Percentiles rank a stretch among this genome's conserved stretches.
Conservation (phyloP, 2,329 filamentous ascomycete genomes). For the Scedosporium dehoogii region DNA sequence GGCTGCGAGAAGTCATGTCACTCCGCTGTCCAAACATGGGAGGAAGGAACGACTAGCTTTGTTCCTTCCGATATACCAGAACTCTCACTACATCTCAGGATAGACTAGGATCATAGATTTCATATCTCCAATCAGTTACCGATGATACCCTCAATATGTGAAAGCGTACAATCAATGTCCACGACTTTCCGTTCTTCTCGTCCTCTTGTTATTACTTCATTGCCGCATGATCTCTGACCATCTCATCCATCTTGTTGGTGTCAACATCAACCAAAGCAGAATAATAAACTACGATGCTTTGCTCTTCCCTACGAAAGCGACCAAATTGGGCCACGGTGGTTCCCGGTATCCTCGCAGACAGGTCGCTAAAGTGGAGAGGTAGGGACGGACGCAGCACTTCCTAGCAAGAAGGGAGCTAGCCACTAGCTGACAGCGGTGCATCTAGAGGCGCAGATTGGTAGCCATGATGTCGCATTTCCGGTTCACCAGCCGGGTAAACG, state of each 20-base stretch:
- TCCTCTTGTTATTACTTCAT: neutral
- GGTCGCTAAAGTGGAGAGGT: constrained; percentile 17
- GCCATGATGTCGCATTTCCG: constrained; percentile 35
- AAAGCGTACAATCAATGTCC: too few species aligned
- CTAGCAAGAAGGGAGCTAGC: constrained; percentile 8
- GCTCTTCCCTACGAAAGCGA: constrained; percentile 26
- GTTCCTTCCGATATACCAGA: neutral
- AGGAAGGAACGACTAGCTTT: neutral
- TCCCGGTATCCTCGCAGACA: constrained; percentile 14
- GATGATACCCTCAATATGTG: neutral
- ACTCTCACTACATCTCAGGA: neutral
- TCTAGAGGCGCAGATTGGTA: constrained; percentile 29
- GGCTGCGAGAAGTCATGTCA: neutral
- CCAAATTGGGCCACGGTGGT: constrained; percentile 24
- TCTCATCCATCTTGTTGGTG: neutral
- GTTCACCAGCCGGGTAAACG: constrained; percentile 12
- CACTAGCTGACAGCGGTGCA: constrained; percentile 2
- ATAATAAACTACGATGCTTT: constrained; percentile 23
- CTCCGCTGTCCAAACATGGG: neutral
- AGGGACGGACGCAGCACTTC: neutral
- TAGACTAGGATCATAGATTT: constrained; percentile 1
- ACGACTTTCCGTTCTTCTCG: neutral
- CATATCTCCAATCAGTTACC: neutral
- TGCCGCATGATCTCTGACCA: too few species aligned
- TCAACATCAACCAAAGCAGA: neutral